These are phyloP conservation scores for Diaporthe sp. DNA, from an alignment of 2,329 filamentous ascomycete genomes.

Conservation along the genomic window DNA sequence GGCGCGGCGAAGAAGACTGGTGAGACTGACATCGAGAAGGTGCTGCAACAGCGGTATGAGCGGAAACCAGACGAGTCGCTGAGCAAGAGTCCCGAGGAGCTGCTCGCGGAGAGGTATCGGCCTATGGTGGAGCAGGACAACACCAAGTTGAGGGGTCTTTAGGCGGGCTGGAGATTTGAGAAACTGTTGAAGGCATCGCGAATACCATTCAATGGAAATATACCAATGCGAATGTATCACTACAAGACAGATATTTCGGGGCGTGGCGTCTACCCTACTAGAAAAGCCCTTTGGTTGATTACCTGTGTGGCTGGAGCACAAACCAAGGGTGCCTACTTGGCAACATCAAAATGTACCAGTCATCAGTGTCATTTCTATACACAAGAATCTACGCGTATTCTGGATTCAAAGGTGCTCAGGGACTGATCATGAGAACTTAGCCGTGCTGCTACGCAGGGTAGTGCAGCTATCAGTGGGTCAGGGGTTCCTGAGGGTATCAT, in stretches of 20 bases:
- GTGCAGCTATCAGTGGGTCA: neutral
- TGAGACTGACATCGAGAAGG: slow-evolving; percentile 56
- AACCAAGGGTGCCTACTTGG: neutral
- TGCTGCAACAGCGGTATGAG: slow-evolving; percentile 64
- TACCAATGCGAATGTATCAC: neutral
- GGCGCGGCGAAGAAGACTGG: slow-evolving; percentile 46
- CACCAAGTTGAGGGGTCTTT: slow-evolving; percentile 55
- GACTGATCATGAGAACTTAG: neutral
- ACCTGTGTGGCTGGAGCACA: neutral
- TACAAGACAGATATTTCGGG: neutral
- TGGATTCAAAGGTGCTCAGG: no score
- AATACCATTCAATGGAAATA: neutral
- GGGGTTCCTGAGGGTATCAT: slow-evolving; percentile 20
- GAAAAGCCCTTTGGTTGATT: neutral
- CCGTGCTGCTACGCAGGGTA: neutral
- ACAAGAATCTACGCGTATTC: neutral
- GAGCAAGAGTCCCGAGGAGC: slow-evolving; percentile 65
- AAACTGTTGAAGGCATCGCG: neutral
- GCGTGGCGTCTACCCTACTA: neutral
- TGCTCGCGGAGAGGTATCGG: slow-evolving; percentile 67
- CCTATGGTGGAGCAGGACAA: slow-evolving; percentile 61
- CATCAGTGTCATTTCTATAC: neutral
- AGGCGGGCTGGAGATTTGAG: slow-evolving; percentile 2
- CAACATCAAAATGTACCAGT: neutral
- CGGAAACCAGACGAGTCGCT: slow-evolving; percentile 54